Evolutionary conservation across 805 yeast genomes (phyloP).

Genomic region (Grigorovia humatica): DNA sequence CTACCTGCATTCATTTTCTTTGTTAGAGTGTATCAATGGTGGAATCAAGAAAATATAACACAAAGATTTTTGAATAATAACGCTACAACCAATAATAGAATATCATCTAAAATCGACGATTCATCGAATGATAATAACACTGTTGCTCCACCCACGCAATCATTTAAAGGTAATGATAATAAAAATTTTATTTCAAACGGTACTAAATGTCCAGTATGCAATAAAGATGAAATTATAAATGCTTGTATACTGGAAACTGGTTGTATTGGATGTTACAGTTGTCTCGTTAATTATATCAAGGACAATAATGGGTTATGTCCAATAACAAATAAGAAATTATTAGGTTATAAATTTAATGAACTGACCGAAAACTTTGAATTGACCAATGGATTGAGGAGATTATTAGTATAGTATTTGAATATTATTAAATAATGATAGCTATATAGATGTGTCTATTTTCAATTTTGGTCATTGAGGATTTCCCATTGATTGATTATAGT

Average conservation of each 20-base stretch:
- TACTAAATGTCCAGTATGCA: constrained; percentile 61
- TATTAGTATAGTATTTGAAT: constrained; percentile 43
- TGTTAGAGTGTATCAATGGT: constrained; percentile 86
- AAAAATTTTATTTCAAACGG: constrained; percentile 3
- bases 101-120: background rate
- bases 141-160: background rate
- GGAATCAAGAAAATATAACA: constrained; percentile 71
- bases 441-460: background rate
- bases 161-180: background rate
- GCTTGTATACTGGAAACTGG: constrained; percentile 92
- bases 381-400: constrained; percentile 63
- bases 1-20: constrained; percentile 77
- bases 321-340: constrained; percentile 56
- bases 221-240: constrained; percentile 43
- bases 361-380: constrained; percentile 55
- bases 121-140: background rate
- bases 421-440: background rate
- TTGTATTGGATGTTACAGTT: constrained; percentile 77
- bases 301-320: constrained; percentile 60
- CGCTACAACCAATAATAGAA: background rate
- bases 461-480: constrained; percentile 3
- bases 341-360: constrained; percentile 62
- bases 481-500: constrained; percentile 25
- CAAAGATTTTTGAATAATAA: constrained; percentile 2
- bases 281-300: constrained; percentile 58